These are phyloP conservation scores for Beauveria pseudobassiana DNA, from an alignment of 2,329 filamentous ascomycete species.

Conservation along the genomic window DNA sequence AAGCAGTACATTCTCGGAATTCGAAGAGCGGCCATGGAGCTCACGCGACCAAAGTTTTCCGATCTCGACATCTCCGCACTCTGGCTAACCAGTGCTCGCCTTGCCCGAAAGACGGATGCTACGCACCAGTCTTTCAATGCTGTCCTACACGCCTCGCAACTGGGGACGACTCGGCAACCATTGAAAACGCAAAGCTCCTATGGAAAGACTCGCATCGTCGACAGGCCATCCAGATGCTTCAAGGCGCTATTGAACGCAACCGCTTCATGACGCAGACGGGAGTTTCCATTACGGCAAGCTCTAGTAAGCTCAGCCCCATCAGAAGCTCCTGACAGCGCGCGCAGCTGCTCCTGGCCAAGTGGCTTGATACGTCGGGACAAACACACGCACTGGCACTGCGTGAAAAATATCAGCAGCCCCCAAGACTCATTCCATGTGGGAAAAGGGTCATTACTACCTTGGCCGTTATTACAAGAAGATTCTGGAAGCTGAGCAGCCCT, in stretches of 20 bases:
- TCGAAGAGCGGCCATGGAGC: constrained; percentile 77
- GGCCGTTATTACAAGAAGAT: constrained; percentile 97
- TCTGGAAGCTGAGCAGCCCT: constrained; percentile 75
- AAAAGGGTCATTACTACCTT: constrained; percentile 95
- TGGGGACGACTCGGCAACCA: constrained; percentile 80
- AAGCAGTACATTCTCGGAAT: constrained; percentile 91
- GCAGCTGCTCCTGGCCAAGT: constrained; percentile 85
- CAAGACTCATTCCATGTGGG: constrained; percentile 67
- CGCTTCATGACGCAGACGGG: constrained; percentile 55
- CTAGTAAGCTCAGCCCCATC: constrained; percentile 36
- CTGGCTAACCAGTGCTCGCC: constrained; percentile 77
- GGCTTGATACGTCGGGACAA: constrained; percentile 92
- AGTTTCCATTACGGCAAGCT: constrained; percentile 13
- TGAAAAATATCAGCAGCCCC: constrained; percentile 77
- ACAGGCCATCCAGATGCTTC: constrained; percentile 87
- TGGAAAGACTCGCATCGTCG: constrained; percentile 92
- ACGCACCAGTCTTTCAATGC: constrained; percentile 88
- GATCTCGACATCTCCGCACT: constrained; percentile 70
- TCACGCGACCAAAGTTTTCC: constrained; percentile 57
- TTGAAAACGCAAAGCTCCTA: constrained; percentile 86
- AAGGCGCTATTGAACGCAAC: constrained; percentile 75
- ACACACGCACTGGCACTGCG: constrained; percentile 76
- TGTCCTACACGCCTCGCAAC: constrained; percentile 76
- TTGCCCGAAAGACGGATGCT: constrained; percentile 79
- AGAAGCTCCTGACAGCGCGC: constrained; percentile 63